Evolutionary conservation across 352 stramenopile genomes (phyloP).

Genomic region (Pythium insidiosum): DNA sequence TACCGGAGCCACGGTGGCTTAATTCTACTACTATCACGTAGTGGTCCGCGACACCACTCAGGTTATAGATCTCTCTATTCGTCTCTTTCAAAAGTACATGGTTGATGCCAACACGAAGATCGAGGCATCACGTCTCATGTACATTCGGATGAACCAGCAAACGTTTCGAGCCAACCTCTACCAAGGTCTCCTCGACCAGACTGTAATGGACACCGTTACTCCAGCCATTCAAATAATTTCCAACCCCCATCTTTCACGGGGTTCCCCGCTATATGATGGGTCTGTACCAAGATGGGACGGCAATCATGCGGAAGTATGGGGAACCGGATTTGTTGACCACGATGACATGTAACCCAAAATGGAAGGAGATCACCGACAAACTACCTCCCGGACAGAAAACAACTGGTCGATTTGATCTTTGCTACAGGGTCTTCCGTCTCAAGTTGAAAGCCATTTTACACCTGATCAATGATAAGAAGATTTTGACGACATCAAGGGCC

Average conservation of each 20-base stretch:
- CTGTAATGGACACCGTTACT: not conserved
- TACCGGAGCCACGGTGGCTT: no score
- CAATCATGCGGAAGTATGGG: conserved; percentile 26
- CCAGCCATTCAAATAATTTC: not conserved
- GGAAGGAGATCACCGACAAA: no score
- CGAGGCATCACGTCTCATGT: not conserved
- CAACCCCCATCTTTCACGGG: conserved; percentile 6
- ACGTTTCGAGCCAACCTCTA: not conserved
- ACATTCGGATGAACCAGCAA: not conserved
- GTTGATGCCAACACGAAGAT: conserved; percentile 2
- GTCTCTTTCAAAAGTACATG: not conserved
- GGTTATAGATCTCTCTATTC: not conserved
- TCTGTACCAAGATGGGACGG: conserved; percentile 27
- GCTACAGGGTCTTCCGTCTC: conserved; percentile 12
- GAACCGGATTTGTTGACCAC: no score
- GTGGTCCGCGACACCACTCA: not conserved
- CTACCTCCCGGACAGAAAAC: not conserved
- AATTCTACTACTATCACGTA: no score
- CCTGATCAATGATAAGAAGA: conserved; percentile 13
- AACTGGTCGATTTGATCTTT: conserved; percentile 11
- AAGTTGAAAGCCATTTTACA: conserved; percentile 11
- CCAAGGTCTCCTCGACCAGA: conserved; percentile 1
- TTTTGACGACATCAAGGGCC: conserved; percentile 15
- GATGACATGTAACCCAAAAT: no score
- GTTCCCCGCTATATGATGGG: conserved; percentile 9